Evolutionary conservation across 345 rosid genomes (phyloP), one percentile per base, ranked within the genome.

Genomic region (Gossypium ekmanianum): DNA sequence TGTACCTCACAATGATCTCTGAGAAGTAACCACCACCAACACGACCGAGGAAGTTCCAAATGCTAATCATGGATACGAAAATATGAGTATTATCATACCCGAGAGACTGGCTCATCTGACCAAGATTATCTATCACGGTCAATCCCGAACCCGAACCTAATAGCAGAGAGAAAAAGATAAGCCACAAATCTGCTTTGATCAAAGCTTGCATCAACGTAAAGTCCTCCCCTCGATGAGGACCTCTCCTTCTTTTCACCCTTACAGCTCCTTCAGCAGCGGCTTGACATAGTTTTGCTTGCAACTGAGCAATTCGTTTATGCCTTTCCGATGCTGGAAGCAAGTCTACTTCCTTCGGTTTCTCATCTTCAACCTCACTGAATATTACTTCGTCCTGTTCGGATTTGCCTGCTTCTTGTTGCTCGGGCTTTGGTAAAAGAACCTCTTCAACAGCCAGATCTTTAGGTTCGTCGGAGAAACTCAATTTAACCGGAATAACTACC

Each of bases 31-130:
- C 99, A 1, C 99, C 97, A 0, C 97, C 97, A 61, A 96, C 77
- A 2, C 98, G 95, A 56, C 99, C 98, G 68, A 96, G 97, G 76
- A 96, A 96, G 84, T 93, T 96, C 98, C 98, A 96, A 76, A 96
- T 89, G 82, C 99, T 96, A 79, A 96, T 90, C 97, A 96, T 85
- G 76, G 97, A 96, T 64, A 93, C 97, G 77, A 92, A 91, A 74
- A 93, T 89, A 75, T 93, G 98, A 27, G 92, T 72, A 81, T 92
- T 92, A 77, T 93, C 80, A 61, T 90, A 90, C 14, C 98, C 94
- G 16, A 93, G 86, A 76, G 99, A 96, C 75, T 92, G 91, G 81
- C 97, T 90, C 97, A 93, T 85, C 87, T 96, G 99, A 71, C 99
- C 99, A 51, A 96, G 90, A 72, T 96, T 96, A 85, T 96, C 99